A percentile compares a stretch with the other conserved stretches of the same genome.
phyloP scores from a whole-genome alignment of 805 yeast species.

The Suhomyces canberraensis region DNA sequence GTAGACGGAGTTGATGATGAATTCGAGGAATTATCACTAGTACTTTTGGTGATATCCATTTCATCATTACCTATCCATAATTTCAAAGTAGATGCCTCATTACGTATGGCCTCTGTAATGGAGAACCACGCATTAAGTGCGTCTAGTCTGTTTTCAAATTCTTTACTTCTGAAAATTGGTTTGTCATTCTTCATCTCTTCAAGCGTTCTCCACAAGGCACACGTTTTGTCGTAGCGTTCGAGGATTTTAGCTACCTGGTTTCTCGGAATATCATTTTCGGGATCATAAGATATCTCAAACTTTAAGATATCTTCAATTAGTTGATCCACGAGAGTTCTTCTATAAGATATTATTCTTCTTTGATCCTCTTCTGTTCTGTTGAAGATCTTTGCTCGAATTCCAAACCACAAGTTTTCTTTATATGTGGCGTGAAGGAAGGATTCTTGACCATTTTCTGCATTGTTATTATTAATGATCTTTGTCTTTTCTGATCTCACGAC shows the following conservation, averaged over 20 bases:
- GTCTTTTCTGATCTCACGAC: constrained; percentile 89
- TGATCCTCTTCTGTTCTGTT: constrained; percentile 83
- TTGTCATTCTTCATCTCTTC: constrained; percentile 78
- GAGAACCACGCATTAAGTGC: constrained; percentile 84
- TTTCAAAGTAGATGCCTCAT: constrained; percentile 58
- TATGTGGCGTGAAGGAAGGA: constrained; percentile 50
- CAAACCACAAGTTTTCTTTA: constrained; percentile 82
- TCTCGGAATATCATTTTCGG: constrained; percentile 27
- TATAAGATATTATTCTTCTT: constrained; percentile 58
- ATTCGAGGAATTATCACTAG: constrained; percentile 13
- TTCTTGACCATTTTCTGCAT: constrained; percentile 39
- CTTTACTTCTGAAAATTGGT: constrained; percentile 62
- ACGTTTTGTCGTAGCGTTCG: constrained; percentile 60
- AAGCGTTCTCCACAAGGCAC: constrained; percentile 74
- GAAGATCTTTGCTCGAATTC: constrained; percentile 74
- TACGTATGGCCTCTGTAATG: constrained; percentile 63
- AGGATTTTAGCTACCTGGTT: constrained; percentile 55
- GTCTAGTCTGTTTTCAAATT: constrained; percentile 63
- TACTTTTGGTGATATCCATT: constrained; percentile 54
- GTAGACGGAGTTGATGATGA: constrained; percentile 10
- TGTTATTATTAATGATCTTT: constrained; percentile 54
- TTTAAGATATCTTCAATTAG: constrained; percentile 64
- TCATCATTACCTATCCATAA: constrained; percentile 85
- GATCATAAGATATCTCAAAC: constrained; percentile 54
- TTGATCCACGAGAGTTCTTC: constrained; percentile 70